A percentile compares a stretch with the other conserved stretches of the same genome.
Evolutionary conservation across 805 yeast genomes (phyloP).

Genomic region (Yarrowia keelungensis): DNA sequence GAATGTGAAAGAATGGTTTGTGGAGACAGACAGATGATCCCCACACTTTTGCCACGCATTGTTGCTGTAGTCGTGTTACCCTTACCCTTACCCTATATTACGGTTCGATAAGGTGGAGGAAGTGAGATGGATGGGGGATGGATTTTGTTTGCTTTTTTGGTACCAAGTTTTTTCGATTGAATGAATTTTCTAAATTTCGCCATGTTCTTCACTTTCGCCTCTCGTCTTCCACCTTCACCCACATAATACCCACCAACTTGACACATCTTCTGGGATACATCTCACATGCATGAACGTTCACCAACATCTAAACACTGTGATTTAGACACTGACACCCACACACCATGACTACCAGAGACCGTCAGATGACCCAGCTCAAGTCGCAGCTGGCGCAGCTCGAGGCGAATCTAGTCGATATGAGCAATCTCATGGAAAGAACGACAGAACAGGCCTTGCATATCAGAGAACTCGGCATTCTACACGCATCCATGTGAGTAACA

Average conservation of each 20-base stretch:
- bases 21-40: background rate
- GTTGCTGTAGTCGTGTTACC: conserved; percentile 31
- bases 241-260: no score
- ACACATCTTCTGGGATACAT: background rate
- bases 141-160: no score
- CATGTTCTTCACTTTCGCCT: background rate
- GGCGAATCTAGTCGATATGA: conserved; percentile 62
- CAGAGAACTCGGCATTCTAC: conserved; percentile 62
- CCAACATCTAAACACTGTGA: conserved; percentile 6
- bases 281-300: background rate
- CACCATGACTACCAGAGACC: conserved; percentile 46
- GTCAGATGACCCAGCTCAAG: conserved; percentile 60
- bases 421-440: conserved; percentile 59
- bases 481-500: conserved; percentile 58
- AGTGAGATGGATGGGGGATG: background rate
- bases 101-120: conserved; percentile 29
- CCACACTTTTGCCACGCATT: conserved; percentile 34
- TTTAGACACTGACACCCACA: conserved; percentile 29
- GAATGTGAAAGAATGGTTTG: background rate
- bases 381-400: conserved; percentile 64
- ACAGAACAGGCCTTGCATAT: conserved; percentile 61
- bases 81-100: conserved; percentile 32
- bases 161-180: background rate
- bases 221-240: background rate
- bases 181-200: background rate